Percentiles rank a stretch among this genome's conserved stretches.
Evolutionary conservation across 805 yeast species (phyloP).

Genomic region (Kodamaea lidongshanica): DNA sequence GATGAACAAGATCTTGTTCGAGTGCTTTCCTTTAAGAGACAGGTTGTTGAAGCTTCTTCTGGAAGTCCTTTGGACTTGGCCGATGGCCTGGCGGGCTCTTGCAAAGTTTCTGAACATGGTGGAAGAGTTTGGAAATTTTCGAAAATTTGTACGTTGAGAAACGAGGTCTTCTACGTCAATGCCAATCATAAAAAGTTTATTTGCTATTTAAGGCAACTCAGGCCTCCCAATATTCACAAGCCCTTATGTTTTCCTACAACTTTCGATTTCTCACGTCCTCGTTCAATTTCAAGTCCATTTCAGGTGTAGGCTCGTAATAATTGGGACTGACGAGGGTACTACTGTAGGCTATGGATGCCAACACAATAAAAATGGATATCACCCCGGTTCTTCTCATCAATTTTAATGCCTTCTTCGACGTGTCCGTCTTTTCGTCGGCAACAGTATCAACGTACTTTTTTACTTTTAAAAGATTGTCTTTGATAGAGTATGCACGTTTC

Average conservation of each 20-base stretch:
- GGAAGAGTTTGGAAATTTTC: conserved; percentile 5
- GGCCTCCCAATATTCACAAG: neutral
- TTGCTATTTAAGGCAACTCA: conserved; percentile 1
- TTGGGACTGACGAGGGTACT: conserved; percentile 14
- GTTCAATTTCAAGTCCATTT: conserved; percentile 16
- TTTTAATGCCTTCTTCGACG: conserved; percentile 23
- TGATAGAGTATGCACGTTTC: conserved; percentile 11
- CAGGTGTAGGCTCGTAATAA: conserved; percentile 7
- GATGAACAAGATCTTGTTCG: conserved; percentile 9
- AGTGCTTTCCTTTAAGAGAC: conserved; percentile 5
- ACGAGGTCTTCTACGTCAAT: conserved; percentile 3
- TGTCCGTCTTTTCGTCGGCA: conserved; percentile 29
- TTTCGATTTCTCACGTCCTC: conserved; percentile 16
- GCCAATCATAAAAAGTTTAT: neutral
- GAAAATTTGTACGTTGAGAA: neutral
- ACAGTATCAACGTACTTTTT: conserved; percentile 24
- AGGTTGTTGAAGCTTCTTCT: conserved; percentile 10
- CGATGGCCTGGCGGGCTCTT: conserved; percentile 10
- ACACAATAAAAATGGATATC: conserved; percentile 20
- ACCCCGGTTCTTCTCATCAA: conserved; percentile 21
- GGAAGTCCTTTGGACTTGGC: conserved; percentile 10
- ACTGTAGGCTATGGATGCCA: conserved; percentile 25
- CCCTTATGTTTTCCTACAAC: neutral
- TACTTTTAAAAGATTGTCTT: conserved; percentile 14
- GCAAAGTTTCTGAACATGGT: conserved; percentile 18